Conservation (phyloP, 2,329 filamentous ascomycete genomes). For the Metarhizium rileyi region DNA sequence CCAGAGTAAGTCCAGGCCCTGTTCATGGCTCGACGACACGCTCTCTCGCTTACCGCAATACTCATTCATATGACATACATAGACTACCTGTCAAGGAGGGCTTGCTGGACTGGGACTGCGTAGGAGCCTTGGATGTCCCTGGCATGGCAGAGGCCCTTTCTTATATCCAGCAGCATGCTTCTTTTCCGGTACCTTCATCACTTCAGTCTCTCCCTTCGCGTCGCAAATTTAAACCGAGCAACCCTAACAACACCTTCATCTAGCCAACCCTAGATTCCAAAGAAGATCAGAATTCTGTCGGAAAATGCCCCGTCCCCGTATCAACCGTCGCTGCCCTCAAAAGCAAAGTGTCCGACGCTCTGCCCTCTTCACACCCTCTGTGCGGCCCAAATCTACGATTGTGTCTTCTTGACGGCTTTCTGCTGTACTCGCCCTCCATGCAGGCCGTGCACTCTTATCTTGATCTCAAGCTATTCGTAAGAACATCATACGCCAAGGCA, state of each 20-base stretch:
- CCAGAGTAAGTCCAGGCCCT: slow-evolving; percentile 41
- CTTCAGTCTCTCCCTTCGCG: no score
- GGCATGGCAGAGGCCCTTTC: slow-evolving; percentile 56
- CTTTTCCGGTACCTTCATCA: slow-evolving; percentile 41
- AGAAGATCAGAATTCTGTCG: slow-evolving; percentile 55
- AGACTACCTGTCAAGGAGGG: slow-evolving; percentile 48
- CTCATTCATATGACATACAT: not conserved
- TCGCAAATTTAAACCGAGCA: no score
- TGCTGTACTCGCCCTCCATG: slow-evolving; percentile 59
- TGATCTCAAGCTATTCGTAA: slow-evolving; percentile 70
- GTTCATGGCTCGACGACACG: not conserved
- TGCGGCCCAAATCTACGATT: slow-evolving; percentile 30
- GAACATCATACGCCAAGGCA: slow-evolving; percentile 54
- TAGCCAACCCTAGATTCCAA: slow-evolving; percentile 24
- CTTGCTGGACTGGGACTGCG: slow-evolving; percentile 86
- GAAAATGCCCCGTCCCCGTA: slow-evolving; percentile 41
- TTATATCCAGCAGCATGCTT: slow-evolving; percentile 61
- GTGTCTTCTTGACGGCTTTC: slow-evolving; percentile 79
- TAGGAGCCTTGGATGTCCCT: slow-evolving; percentile 64
- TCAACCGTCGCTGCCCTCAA: slow-evolving; percentile 36
- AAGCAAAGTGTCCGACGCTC: slow-evolving; percentile 37
- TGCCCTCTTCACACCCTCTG: slow-evolving; percentile 32
- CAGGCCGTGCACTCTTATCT: slow-evolving; percentile 50
- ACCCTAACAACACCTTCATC: not conserved
- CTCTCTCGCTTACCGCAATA: not conserved